Conservation (phyloP, 1,284 basidiomycete genomes). For the Austroboletus niveus region DNA sequence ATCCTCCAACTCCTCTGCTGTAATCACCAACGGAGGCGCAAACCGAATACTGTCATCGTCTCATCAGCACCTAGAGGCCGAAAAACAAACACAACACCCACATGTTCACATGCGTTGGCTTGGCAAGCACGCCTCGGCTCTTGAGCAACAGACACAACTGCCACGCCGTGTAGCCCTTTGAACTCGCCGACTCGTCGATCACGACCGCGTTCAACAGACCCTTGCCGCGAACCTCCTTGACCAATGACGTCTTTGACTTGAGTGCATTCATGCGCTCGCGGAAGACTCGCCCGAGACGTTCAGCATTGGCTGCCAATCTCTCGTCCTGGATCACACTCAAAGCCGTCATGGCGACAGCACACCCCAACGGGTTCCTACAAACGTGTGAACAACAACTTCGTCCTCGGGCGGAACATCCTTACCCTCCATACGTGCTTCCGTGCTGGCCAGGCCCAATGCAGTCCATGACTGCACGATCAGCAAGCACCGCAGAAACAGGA, state of each 20-base stretch:
- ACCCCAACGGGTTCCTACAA: slow-evolving; percentile 87
- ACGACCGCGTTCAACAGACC: slow-evolving; percentile 94
- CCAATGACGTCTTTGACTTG: slow-evolving; percentile 57
- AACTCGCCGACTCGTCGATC: slow-evolving; percentile 82
- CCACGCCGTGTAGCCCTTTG: slow-evolving; percentile 86
- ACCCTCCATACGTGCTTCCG: slow-evolving; percentile 95
- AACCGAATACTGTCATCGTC: slow-evolving; percentile 75
- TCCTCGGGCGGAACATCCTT: slow-evolving; percentile 21
- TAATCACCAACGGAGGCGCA: slow-evolving; percentile 92
- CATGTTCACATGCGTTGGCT: slow-evolving; percentile 96
- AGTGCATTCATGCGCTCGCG: slow-evolving; percentile 63
- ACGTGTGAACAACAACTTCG: background rate
- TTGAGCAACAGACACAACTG: slow-evolving; percentile 93
- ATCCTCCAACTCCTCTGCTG: slow-evolving; percentile 78
- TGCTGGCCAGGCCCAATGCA: slow-evolving; percentile 97
- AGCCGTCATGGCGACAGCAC: slow-evolving; percentile 91
- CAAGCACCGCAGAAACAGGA: slow-evolving; percentile 93
- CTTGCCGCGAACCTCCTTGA: slow-evolving; percentile 77
- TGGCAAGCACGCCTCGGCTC: slow-evolving; percentile 87
- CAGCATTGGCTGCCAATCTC: slow-evolving; percentile 77
- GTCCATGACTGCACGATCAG: slow-evolving; percentile 89
- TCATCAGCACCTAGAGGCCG: slow-evolving; percentile 2
- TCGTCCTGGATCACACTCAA: slow-evolving; percentile 88
- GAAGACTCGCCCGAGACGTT: slow-evolving; percentile 80
- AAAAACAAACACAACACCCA: slow-evolving; percentile 39